Percentiles rank a stretch among this genome's conserved stretches.
These are phyloP conservation scores for Stagonosporopsis rhizophila DNA, from an alignment of 2,329 filamentous ascomycete genomes.

Conservation along the genomic window DNA sequence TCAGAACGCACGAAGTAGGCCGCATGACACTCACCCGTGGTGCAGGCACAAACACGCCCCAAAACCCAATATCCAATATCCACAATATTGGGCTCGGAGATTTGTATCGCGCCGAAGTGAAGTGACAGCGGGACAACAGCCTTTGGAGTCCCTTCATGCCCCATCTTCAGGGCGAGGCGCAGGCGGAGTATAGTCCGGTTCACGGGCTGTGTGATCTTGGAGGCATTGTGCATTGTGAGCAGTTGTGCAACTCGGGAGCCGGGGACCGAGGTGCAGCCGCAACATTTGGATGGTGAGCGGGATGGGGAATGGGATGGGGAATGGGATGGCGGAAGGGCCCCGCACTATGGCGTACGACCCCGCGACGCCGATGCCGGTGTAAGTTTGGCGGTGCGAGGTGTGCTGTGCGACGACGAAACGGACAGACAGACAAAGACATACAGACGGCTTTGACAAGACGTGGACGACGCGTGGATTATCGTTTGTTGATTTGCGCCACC, in stretches of 20 bases:
- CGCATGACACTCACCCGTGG: too few relatives aligned
- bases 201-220: too few relatives aligned
- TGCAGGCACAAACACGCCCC: too few relatives aligned
- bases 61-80: slow-evolving; percentile 3
- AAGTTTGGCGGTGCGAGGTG: background rate
- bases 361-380: slow-evolving; percentile 2
- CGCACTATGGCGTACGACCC: too few relatives aligned
- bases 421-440: background rate
- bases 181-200: background rate
- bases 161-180: background rate
- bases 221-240: too few relatives aligned
- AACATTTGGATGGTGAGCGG: too few relatives aligned
- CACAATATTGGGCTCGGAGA: slow-evolving; percentile 11
- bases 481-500: too few relatives aligned
- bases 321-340: slow-evolving; percentile 5
- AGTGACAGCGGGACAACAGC: slow-evolving; percentile 4
- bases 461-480: too few relatives aligned
- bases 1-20: too few relatives aligned
- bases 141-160: too few relatives aligned
- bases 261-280: background rate
- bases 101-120: slow-evolving; percentile 5
- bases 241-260: background rate
- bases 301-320: background rate
- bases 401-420: background rate
- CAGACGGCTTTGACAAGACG: background rate